Evolutionary conservation across 805 yeast species (phyloP), one percentile per base, ranked within the genome.

Genomic region (Yarrowia alimentaria): DNA sequence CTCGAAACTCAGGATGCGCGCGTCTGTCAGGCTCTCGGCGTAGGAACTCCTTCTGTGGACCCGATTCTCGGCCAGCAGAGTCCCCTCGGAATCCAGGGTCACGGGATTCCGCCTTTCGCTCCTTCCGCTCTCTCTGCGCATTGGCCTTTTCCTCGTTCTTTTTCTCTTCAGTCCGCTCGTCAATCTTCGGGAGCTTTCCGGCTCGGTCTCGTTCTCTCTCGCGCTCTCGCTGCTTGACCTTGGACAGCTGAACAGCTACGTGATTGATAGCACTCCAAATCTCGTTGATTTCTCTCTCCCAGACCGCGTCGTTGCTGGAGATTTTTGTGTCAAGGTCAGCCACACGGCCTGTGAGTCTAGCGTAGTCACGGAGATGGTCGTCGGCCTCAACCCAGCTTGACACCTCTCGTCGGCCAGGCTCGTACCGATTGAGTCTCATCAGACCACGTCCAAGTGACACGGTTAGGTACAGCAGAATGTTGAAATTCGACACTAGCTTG

Each of bases 391-490:
- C 6, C 47, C 47, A 40, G 25, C 26, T 19, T 10, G 47, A 40
- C 2, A 19, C 5, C 22, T 37, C 43, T 11, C 43, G 30, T 17
- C 17, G 24, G 30, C 9, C 17, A 11, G 43, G 43, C 22, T 37
- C 30, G 5, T 22, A 37, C 43, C 25, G 25, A 19, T 40, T 19
- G 12, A 57, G 42, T 21, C 59, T 35, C 37, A 54, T 56, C 22
- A 56, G 12, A 14, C 50, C 54, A 12, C 61, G 54, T 5, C 53
- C 56, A 5, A 42, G 21, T 30, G 58, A 60, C 34, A 57, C 34
- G 9, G 54, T 32, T 21, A 59, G 40, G 25, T 59, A 59, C 7
- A 57, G 55, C 20, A 54, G 47, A 10, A 59, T 57, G 29, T 56
- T 59, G 43, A 59, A 53, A 19, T 55, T 48, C 18, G 53, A 51